Evolutionary conservation across 2,329 filamentous ascomycete species (phyloP), one percentile per base, ranked within the genome.

Genomic region (Remersonia thermophila): DNA sequence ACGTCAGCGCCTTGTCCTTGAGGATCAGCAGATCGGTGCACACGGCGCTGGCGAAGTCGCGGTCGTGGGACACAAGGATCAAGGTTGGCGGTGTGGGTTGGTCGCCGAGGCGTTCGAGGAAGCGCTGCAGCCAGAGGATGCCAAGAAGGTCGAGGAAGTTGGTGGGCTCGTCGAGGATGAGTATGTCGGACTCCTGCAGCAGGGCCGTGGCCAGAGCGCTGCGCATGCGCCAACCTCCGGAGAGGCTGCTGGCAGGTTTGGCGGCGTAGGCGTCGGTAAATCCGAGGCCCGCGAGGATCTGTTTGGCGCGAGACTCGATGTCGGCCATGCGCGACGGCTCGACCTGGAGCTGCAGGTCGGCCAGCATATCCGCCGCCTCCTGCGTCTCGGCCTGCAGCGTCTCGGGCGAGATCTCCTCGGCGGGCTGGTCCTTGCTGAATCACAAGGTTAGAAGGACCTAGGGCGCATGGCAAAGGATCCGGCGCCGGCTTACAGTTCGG

Each of bases 121-220:
- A 79, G 10, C 70, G 69, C 51, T 93, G 80, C 1, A 94, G 65
- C 83, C 85, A 93, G 38, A 93, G 73, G 39, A 93, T 86, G 1
- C 82, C 83, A 0, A 86, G 67, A 1, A 93, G 63, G 50, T 93
- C 84, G 1, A 93, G 68, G 52, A 84, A 93, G 51, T 93, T 93
- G 25, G 84, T 93, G 0, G 85, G 85, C 53, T 93, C 84, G 54
- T 93, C 84, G 2, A 93, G 71, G 34, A 93, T 77, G 39, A 93
- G 65, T 2, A 93, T 73, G 46, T 93, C 83, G 0, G 77, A 73
- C 7, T 79, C 72, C 43, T 86, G 79, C 1, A 84, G 70, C 3
- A 93, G 64, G 0, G 75, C 73, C 3, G 65, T 63, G 2, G 79
- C 78, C 1, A 84, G 64, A 39, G 75, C 65, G 18, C 73, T 73